Evolutionary conservation across 1,284 basidiomycete genomes (phyloP).

Genomic region (Quambalaria eucalypti): DNA sequence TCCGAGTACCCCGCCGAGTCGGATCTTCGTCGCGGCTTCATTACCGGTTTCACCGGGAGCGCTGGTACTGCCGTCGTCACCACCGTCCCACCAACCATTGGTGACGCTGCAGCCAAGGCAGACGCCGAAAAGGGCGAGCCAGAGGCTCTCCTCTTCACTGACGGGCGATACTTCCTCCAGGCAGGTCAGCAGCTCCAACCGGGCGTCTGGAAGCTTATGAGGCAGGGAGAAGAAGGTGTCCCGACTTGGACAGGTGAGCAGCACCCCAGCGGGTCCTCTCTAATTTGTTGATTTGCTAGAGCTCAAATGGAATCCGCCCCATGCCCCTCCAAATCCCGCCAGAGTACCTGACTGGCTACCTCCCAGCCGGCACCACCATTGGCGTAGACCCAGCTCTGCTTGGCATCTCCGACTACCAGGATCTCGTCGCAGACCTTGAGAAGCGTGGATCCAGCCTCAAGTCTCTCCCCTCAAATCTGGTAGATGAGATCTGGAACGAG

Average conservation of each 20-base stretch:
- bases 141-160: conserved; percentile 64
- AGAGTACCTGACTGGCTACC: conserved; percentile 54
- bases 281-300: neutral
- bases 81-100: conserved; percentile 26
- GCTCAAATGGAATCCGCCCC: conserved; percentile 56
- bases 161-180: conserved; percentile 88
- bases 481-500: conserved; percentile 68
- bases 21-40: conserved; percentile 73
- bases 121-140: conserved; percentile 1
- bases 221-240: conserved; percentile 64
- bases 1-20: conserved; percentile 63
- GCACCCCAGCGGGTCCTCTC: conserved; percentile 51
- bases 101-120: neutral
- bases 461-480: conserved; percentile 60
- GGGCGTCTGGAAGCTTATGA: conserved; percentile 84
- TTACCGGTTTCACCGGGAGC: conserved; percentile 86
- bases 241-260: conserved; percentile 61
- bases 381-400: conserved; percentile 41
- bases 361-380: conserved; percentile 6
- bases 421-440: conserved; percentile 20
- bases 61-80: conserved; percentile 76
- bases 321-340: conserved; percentile 57
- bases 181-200: conserved; percentile 76
- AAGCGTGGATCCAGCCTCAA: conserved; percentile 23
- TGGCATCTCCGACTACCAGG: conserved; percentile 41